These are phyloP conservation scores for Crucibulum laeve DNA, from an alignment of 768 basidiomycete species.

Conservation along the genomic window DNA sequence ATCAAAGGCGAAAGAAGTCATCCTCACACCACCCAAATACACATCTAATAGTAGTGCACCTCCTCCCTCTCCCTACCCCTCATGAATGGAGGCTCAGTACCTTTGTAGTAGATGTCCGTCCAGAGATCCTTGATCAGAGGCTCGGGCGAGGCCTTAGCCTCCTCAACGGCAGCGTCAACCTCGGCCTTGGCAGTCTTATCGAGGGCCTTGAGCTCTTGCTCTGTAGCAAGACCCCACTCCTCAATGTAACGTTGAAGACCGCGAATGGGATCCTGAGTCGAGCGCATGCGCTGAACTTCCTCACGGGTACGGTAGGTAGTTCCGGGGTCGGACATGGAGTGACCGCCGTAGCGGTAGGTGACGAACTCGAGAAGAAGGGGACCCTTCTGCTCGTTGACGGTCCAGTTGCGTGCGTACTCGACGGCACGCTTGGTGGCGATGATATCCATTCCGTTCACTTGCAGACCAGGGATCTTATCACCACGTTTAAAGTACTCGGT, in stretches of 20 bases:
- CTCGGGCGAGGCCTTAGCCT: constrained; percentile 81
- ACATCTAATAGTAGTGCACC: too few species aligned
- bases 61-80: constrained; percentile 93
- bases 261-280: constrained; percentile 91
- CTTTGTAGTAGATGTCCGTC: constrained; percentile 86
- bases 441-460: constrained; percentile 99
- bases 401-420: constrained; percentile 85
- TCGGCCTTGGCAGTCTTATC: constrained; percentile 90
- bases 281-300: constrained; percentile 96
- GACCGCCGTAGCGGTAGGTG: constrained; percentile 97
- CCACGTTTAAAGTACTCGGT: constrained; percentile 96
- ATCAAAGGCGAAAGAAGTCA: too few species aligned
- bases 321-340: constrained; percentile 99
- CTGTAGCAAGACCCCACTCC: constrained; percentile 91
- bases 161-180: constrained; percentile 88
- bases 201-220: constrained; percentile 88
- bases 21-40: too few species aligned
- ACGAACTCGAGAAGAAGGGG: constrained; percentile 94
- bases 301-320: constrained; percentile 99
- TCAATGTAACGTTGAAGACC: constrained; percentile 91
- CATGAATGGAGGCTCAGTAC: constrained; percentile 82
- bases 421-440: constrained; percentile 85
- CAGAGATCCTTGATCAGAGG: constrained; percentile 72
- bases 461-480: constrained; percentile 91
- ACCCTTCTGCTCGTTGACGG: constrained; percentile 75